Percentiles rank a stretch among this genome's conserved stretches.
phyloP scores from a whole-genome alignment of 164 flowering plant species.

The Pachysandra terminalis region DNA sequence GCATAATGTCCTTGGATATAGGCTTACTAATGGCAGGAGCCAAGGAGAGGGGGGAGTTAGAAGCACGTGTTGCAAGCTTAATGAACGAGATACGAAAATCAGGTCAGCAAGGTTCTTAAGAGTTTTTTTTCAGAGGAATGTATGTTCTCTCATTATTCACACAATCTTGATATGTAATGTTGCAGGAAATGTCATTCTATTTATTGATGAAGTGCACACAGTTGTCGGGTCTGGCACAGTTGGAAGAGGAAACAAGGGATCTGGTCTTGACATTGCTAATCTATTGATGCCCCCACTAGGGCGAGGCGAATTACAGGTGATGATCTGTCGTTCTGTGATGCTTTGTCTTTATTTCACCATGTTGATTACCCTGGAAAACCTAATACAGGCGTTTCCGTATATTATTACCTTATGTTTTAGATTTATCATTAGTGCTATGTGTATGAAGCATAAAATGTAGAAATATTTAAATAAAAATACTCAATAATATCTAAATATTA shows the following conservation, averaged over 20 bases:
- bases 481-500: too few species aligned
- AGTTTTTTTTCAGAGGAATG: neutral
- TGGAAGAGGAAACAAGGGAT: conserved; percentile 67
- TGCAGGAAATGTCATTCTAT: conserved; percentile 78
- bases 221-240: conserved; percentile 70
- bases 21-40: conserved; percentile 81
- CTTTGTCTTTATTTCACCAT: neutral
- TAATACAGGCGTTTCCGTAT: neutral
- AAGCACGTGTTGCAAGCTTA: conserved; percentile 64
- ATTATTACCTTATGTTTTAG: neutral
- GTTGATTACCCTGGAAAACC: conserved; percentile 6
- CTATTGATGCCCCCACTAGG: conserved; percentile 81
- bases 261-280: conserved; percentile 82
- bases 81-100: conserved; percentile 54
- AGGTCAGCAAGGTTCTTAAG: conserved; percentile 33
- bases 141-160: conserved; percentile 6
- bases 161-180: conserved; percentile 9
- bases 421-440: neutral
- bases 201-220: conserved; percentile 81
- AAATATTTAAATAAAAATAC: neutral
- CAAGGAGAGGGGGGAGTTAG: conserved; percentile 90
- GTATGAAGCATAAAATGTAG: neutral
- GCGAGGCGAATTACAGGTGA: conserved; percentile 77
- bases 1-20: conserved; percentile 73
- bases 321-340: neutral